These are phyloP conservation scores for Deinandra increscens DNA, from an alignment of 129 eudicot genomes.

Conservation along the genomic window DNA sequence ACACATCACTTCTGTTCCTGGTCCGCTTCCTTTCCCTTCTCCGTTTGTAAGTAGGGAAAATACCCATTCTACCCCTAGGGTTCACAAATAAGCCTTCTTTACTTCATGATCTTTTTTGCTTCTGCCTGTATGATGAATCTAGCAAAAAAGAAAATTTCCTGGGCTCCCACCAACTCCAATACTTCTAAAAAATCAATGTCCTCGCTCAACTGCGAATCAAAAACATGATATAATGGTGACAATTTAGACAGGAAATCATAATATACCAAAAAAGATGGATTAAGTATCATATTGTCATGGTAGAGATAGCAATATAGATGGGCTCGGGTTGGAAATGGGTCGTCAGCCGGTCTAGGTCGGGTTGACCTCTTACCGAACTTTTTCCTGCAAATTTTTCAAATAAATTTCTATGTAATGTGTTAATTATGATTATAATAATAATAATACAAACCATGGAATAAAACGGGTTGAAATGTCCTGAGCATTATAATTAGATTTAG, in stretches of 20 bases:
- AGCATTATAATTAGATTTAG: background rate
- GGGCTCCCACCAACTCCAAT: constrained; percentile 40
- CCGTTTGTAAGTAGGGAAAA: constrained; percentile 29
- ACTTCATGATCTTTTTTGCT: constrained; percentile 26
- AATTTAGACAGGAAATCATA: background rate
- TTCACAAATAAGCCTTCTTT: constrained; percentile 29
- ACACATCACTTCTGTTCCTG: constrained; percentile 34
- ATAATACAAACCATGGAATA: background rate
- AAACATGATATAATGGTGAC: background rate
- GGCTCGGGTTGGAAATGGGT: background rate
- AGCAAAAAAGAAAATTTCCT: constrained; percentile 33
- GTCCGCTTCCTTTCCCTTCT: constrained; percentile 21
- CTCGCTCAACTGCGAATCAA: constrained; percentile 35
- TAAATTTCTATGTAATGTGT: background rate
- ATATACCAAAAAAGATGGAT: background rate
- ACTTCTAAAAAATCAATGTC: constrained; percentile 28
- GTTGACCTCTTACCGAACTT: background rate
- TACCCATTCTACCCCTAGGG: constrained; percentile 24
- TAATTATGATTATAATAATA: background rate
- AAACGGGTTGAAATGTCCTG: background rate
- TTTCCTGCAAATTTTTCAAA: background rate
- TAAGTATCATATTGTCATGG: background rate
- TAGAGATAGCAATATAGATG: background rate
- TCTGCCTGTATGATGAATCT: constrained; percentile 28
- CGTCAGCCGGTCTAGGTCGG: background rate